Evolutionary conservation across 305 asterid genomes (phyloP), one percentile per base, ranked within the genome.

Genomic region (Coffea humblotiana): DNA sequence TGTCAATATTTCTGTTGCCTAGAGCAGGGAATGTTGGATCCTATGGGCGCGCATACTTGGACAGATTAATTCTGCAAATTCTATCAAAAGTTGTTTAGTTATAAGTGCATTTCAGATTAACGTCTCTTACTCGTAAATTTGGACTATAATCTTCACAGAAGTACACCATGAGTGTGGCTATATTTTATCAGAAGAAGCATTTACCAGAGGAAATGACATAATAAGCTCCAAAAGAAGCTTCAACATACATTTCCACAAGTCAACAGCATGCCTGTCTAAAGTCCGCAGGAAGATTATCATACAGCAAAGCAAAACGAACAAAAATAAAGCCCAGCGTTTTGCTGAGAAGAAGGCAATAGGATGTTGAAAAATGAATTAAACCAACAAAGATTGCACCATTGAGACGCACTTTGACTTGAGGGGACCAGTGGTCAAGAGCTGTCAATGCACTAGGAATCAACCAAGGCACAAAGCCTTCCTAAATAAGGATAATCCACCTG

Each of bases 391-490:
- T 56, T 77, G 74, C 19, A 74, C 32, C 69, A 49, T 3, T 54
- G 37, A 72, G 76, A 18, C 94, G 77, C 81, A 96, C 99, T 86
- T 96, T 96, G 71, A 96, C 99, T 88, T 92, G 92, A 0, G 97
- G 91, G 48, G 97, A 96, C 99, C 99, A 94, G 84, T 96, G 99
- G 91, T 96, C 99, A 75, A 96, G 93, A 80, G 97, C 92, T 64
- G 96, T 89, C 65, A 96, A 86, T 72, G 93, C 95, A 89, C 97
- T 91, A 21, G 99, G 99, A 83, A 96, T 88, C 86, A 94, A 94
- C 89, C 91, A 90, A 87, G 83, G 90, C 83, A 77, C 92, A 90
- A 78, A 96, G 82, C 86, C 88, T 92, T 81, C 98, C 98, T 71
- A 94, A 77, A 78, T 83, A 84, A 32, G 94, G 92, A 81, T 86